phyloP scores from a whole-genome alignment of 1,284 basidiomycete species.

The Calocybe gambosa region DNA sequence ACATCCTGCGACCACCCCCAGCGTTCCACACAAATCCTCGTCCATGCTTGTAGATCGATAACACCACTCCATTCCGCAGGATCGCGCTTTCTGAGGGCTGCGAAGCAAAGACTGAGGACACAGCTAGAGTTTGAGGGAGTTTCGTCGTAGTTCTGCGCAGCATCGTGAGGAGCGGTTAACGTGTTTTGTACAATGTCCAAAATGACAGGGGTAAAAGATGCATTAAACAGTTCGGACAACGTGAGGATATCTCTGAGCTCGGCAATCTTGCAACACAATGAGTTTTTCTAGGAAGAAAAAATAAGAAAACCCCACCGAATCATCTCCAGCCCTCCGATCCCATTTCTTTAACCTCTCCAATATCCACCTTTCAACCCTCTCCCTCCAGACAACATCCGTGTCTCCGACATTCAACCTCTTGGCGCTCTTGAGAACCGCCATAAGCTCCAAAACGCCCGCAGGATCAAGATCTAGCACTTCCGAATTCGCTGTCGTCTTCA shows the following conservation, averaged over 20 bases:
- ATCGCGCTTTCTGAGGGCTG: conserved; percentile 34
- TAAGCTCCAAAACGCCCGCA: conserved; percentile 37
- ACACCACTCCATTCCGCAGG: conserved; percentile 35
- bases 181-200: conserved; percentile 42
- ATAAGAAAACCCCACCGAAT: conserved; percentile 23
- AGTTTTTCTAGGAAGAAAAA: not conserved
- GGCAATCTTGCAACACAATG: conserved; percentile 27
- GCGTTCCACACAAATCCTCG: conserved; percentile 33
- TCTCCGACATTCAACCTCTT: conserved; percentile 41
- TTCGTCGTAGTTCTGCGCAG: conserved; percentile 23
- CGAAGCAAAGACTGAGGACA: conserved; percentile 48
- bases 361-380: conserved; percentile 43
- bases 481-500: conserved; percentile 38
- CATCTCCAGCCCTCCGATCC: conserved; percentile 27
- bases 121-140: conserved; percentile 40
- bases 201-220: conserved; percentile 38
- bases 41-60: conserved; percentile 44
- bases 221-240: conserved; percentile 42
- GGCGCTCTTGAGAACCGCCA: conserved; percentile 41
- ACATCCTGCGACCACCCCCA: conserved; percentile 60
- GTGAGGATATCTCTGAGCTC: conserved; percentile 47
- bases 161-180: conserved; percentile 34
- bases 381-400: conserved; percentile 53
- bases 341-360: conserved; percentile 29
- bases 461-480: conserved; percentile 37